Conservation (phyloP, 176 grass and related monocot genomes). For the Zea luxurians region DNA sequence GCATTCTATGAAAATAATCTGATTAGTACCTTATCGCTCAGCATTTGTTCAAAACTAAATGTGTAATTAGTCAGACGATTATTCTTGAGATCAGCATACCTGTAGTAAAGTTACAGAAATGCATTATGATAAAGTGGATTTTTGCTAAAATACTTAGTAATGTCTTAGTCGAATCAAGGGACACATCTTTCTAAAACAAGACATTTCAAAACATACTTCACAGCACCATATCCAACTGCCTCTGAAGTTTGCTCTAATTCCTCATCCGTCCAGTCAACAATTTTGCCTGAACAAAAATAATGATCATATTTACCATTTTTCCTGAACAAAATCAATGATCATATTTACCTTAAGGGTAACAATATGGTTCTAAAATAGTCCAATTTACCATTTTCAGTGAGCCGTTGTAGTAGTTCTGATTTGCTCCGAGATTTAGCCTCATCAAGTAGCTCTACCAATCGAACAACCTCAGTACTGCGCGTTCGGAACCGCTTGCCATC, state of each 20-base stretch:
- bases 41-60: constrained; percentile 97
- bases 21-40: constrained; percentile 79
- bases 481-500: constrained; percentile 95
- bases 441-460: constrained; percentile 86
- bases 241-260: constrained; percentile 85
- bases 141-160: constrained; percentile 9
- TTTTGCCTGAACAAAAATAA: constrained; percentile 59
- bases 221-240: constrained; percentile 95
- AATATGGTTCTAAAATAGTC: constrained; percentile 21
- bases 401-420: constrained; percentile 66
- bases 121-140: constrained; percentile 13
- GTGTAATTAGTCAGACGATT: constrained; percentile 92
- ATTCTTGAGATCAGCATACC: constrained; percentile 98
- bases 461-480: constrained; percentile 83
- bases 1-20: constrained; percentile 22
- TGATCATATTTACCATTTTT: constrained; percentile 52
- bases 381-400: constrained; percentile 70
- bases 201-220: constrained; percentile 58
- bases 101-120: constrained; percentile 42
- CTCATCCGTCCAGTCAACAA: constrained; percentile 83
- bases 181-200: constrained; percentile 21
- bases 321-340: constrained; percentile 47
- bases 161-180: constrained; percentile 10
- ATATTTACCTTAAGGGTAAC: constrained; percentile 29
- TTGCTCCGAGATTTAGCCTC: constrained; percentile 86